phyloP scores from a whole-genome alignment of 805 yeast genomes.

The Candida gorgasii region DNA sequence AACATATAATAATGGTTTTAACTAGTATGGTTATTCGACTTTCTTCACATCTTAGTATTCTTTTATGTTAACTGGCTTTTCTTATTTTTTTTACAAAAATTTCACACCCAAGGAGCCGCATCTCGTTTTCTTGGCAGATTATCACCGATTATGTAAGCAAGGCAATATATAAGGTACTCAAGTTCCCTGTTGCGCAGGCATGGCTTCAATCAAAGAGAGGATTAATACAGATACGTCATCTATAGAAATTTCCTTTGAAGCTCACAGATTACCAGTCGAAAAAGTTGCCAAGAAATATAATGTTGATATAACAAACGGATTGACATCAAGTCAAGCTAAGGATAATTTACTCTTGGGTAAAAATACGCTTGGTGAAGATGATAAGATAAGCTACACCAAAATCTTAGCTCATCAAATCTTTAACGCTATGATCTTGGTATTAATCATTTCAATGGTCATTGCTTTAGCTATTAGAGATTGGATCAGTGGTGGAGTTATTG shows the following conservation, averaged over 20 bases:
- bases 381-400: constrained; percentile 26
- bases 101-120: no score
- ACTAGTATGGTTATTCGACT: no score
- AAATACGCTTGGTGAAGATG: constrained; percentile 33
- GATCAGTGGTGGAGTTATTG: constrained; percentile 48
- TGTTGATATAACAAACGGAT: constrained; percentile 52
- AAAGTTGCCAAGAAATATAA: constrained; percentile 38
- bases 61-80: no score
- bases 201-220: constrained; percentile 11
- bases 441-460: constrained; percentile 37
- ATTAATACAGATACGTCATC: constrained; percentile 15
- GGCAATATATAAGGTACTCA: background rate
- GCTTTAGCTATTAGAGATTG: constrained; percentile 40
- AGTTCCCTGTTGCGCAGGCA: background rate
- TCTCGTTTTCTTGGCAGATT: no score
- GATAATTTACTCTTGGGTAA: constrained; percentile 20
- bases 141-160: no score
- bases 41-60: no score
- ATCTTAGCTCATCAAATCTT: constrained; percentile 40
- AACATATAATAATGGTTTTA: no score
- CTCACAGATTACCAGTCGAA: constrained; percentile 34
- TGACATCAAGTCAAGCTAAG: constrained; percentile 23
- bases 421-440: constrained; percentile 41
- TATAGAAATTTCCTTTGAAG: constrained; percentile 13
- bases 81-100: no score